Evolutionary conservation across 2,329 filamentous ascomycete genomes (phyloP).

Genomic region (Pseudocercospora crystallina): DNA sequence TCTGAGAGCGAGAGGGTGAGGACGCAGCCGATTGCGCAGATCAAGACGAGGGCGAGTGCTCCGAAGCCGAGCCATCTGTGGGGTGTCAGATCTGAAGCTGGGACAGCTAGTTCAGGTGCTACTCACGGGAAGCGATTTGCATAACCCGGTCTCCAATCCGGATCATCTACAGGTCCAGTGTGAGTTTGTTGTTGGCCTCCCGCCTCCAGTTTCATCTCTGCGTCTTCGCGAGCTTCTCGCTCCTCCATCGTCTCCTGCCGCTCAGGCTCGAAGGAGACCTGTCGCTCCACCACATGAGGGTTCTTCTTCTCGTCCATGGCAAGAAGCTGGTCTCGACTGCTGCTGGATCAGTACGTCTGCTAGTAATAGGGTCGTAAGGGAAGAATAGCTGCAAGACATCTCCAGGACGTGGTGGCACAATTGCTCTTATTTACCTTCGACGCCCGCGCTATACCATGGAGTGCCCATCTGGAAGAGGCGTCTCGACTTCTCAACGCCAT

Average conservation of each 20-base stretch:
- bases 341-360: not conserved
- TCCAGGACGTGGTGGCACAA: not conserved
- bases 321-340: not conserved
- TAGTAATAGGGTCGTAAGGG: not conserved
- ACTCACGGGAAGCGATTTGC: constrained; percentile 19
- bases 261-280: not conserved
- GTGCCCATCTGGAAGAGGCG: not conserved
- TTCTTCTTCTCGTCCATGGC: constrained; percentile 12
- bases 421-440: constrained; percentile 1
- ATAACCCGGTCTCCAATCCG: constrained; percentile 17
- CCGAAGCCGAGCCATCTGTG: constrained; percentile 18
- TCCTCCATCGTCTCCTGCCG: not conserved
- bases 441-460: not conserved
- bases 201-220: constrained; percentile 12
- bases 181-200: not conserved
- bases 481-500: constrained; percentile 1
- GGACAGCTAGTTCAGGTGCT: not conserved
- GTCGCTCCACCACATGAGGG: not conserved
- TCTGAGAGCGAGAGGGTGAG: constrained; percentile 17
- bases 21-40: constrained; percentile 19
- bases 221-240: constrained; percentile 9
- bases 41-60: constrained; percentile 20
- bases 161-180: not conserved
- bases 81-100: not conserved
- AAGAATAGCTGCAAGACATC: not conserved